Conservation (phyloP, 768 basidiomycete genomes). For the Tylopilus vinaceipallidus region DNA sequence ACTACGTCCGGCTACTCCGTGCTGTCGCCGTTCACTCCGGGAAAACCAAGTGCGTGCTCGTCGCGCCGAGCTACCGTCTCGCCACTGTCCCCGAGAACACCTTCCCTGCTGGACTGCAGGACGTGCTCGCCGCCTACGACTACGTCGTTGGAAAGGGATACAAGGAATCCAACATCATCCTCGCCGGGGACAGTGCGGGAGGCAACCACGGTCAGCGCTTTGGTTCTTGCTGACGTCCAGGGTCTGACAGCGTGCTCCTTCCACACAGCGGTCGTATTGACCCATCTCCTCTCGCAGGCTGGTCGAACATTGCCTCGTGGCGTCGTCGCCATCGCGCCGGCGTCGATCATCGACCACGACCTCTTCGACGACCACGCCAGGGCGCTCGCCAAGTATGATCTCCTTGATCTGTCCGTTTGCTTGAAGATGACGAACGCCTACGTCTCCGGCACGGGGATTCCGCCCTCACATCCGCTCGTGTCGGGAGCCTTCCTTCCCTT, state of each 20-base stretch:
- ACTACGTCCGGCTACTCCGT: constrained; percentile 12
- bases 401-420: background rate
- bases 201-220: constrained; percentile 23
- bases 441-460: constrained; percentile 8
- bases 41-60: constrained; percentile 6
- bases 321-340: constrained; percentile 56
- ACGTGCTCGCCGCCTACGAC: constrained; percentile 25
- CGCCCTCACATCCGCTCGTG: constrained; percentile 16
- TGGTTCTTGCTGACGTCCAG: too few species aligned
- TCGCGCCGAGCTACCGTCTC: constrained; percentile 27
- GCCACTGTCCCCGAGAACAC: constrained; percentile 21
- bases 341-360: constrained; percentile 1
- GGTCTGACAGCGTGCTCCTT: background rate
- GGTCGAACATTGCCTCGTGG: constrained; percentile 48
- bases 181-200: constrained; percentile 28
- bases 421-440: background rate
- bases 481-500: constrained; percentile 18
- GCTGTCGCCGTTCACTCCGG: background rate
- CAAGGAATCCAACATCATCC: constrained; percentile 14
- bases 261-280: constrained; percentile 19
- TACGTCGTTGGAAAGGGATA: constrained; percentile 26
- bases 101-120: constrained; percentile 24
- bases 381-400: background rate
- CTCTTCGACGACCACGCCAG: background rate
- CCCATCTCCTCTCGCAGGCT: constrained; percentile 48